Percentiles rank a stretch among this genome's conserved stretches.
Conservation (phyloP, 192 early-diverging fungal genomes). For the Linnemannia exigua region DNA sequence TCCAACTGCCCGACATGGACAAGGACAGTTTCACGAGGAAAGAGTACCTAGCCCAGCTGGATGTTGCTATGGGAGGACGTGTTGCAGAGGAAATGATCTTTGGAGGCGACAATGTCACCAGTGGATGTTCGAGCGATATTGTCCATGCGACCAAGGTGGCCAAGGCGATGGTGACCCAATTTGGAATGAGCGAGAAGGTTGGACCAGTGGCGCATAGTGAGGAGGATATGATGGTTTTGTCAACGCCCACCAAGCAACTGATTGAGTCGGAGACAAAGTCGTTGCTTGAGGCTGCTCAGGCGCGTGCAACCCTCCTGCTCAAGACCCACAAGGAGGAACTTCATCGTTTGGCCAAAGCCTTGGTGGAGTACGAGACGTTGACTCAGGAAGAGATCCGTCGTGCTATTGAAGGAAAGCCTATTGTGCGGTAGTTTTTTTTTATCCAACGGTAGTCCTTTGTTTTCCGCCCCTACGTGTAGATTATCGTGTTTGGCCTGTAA, state of each 20-base stretch:
- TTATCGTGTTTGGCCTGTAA: neutral
- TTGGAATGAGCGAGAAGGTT: constrained; percentile 96
- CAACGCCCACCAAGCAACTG: constrained; percentile 78
- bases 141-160: constrained; percentile 91
- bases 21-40: constrained; percentile 82
- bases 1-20: constrained; percentile 95
- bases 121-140: constrained; percentile 94
- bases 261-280: constrained; percentile 91
- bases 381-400: constrained; percentile 88
- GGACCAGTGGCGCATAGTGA: constrained; percentile 84
- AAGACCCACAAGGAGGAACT: constrained; percentile 87
- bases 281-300: constrained; percentile 82
- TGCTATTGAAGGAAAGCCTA: constrained; percentile 78
- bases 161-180: constrained; percentile 89
- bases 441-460: neutral
- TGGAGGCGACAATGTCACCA: constrained; percentile 93
- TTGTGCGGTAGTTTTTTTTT: constrained; percentile 55
- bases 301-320: constrained; percentile 80
- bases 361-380: constrained; percentile 96
- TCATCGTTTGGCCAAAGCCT: constrained; percentile 90
- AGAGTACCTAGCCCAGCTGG: constrained; percentile 90
- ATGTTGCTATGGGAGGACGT: constrained; percentile 99
- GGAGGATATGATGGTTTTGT: constrained; percentile 82
- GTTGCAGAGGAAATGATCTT: constrained; percentile 98
- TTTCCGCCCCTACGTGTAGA: neutral